These are phyloP conservation scores for Fusarium keratoplasticum DNA, from an alignment of 2,329 filamentous ascomycete species.

Conservation along the genomic window DNA sequence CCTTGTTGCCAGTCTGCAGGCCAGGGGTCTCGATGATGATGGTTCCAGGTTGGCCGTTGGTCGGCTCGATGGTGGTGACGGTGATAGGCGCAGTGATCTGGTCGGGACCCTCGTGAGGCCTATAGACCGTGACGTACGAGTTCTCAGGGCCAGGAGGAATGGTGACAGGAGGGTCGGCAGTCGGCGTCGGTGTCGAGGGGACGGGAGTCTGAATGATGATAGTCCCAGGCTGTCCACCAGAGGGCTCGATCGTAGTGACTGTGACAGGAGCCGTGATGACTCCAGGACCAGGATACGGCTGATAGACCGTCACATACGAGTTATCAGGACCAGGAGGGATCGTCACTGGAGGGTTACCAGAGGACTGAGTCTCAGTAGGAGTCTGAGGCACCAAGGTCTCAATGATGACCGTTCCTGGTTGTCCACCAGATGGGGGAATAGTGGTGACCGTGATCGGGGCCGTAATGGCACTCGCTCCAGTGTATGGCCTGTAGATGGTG, in stretches of 20 bases:
- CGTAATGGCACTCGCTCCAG: conserved; percentile 18
- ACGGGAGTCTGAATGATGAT: conserved; percentile 9
- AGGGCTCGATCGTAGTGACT: background rate
- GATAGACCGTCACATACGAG: conserved; percentile 16
- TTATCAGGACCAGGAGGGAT: conserved; percentile 7
- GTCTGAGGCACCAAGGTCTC: conserved; percentile 13
- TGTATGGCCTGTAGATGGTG: conserved; percentile 28
- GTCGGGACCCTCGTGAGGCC: conserved; percentile 21
- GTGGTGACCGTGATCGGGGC: conserved; percentile 28
- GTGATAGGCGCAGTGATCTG: conserved; percentile 23
- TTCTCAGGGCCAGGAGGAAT: conserved; percentile 22
- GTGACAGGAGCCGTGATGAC: conserved; percentile 7
- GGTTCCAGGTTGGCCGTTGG: conserved; percentile 19
- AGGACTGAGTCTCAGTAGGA: background rate
- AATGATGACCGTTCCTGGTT: conserved; percentile 28
- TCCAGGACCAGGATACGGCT: conserved; percentile 15
- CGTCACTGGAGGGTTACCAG: conserved; percentile 20
- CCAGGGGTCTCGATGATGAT: conserved; percentile 27
- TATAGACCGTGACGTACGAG: conserved; percentile 27
- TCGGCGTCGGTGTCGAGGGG: background rate
- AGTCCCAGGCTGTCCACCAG: conserved; percentile 1
- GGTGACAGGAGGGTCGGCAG: background rate
- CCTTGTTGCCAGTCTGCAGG: background rate
- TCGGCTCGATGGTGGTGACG: conserved; percentile 17
- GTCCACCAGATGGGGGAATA: conserved; percentile 13